phyloP scores from a whole-genome alignment of 805 yeast species.

The Yamadazyma sp. region DNA sequence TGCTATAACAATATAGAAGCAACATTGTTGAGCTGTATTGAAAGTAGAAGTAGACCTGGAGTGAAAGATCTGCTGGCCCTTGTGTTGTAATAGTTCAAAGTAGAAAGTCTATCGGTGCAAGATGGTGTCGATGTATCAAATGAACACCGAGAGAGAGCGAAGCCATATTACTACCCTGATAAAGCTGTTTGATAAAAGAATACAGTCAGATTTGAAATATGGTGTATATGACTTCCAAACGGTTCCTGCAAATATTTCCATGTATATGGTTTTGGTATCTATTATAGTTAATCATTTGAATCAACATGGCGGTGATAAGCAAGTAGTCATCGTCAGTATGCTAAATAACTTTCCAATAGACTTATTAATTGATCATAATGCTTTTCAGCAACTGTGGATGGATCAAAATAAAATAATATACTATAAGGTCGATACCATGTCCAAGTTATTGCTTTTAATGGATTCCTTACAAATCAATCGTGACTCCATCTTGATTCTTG shows the following conservation, averaged over 20 bases:
- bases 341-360: conserved; percentile 29
- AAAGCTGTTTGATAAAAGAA: conserved; percentile 25
- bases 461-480: not conserved
- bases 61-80: no score
- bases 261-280: conserved; percentile 19
- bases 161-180: conserved; percentile 25
- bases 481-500: conserved; percentile 17
- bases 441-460: conserved; percentile 10
- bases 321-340: conserved; percentile 31
- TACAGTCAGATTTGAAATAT: conserved; percentile 12
- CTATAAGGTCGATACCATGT: conserved; percentile 8
- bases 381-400: conserved; percentile 20
- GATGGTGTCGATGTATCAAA: no score
- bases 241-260: conserved; percentile 28
- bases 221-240: conserved; percentile 36
- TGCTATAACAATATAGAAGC: no score
- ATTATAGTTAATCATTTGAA: conserved; percentile 28
- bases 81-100: no score
- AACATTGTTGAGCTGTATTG: no score
- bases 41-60: no score
- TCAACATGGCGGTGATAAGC: conserved; percentile 7
- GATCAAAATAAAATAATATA: conserved; percentile 1
- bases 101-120: no score
- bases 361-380: conserved; percentile 17
- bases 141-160: no score